These are phyloP conservation scores for Trichoderma sp. DNA, from an alignment of 2,329 filamentous ascomycete species.

Conservation along the genomic window DNA sequence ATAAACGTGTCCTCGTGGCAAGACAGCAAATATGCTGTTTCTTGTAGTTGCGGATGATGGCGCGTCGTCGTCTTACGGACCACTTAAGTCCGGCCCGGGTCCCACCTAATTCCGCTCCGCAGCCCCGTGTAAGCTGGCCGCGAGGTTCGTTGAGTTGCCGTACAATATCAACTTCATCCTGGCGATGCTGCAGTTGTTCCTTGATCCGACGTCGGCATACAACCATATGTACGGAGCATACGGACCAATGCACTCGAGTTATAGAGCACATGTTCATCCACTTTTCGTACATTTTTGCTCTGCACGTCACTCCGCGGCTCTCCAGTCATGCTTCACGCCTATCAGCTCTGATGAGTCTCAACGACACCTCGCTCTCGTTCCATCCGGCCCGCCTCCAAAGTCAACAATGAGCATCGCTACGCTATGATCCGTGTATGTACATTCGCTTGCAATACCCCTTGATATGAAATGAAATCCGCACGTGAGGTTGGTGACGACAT, in stretches of 20 bases:
- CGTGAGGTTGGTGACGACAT: constrained; percentile 3
- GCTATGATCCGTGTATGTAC: constrained; percentile 25
- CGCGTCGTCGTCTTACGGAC: neutral
- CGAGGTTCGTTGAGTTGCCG: neutral
- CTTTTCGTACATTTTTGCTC: neutral
- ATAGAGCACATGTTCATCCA: too few species aligned
- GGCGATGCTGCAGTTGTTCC: neutral
- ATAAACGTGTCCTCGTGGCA: neutral
- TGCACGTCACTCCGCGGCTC: too few species aligned
- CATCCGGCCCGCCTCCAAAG: neutral
- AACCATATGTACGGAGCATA: too few species aligned
- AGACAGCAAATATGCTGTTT: too few species aligned
- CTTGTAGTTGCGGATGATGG: neutral
- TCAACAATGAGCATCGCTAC: constrained; percentile 21
- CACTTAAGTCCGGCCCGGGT: constrained; percentile 5
- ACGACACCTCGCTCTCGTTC: neutral
- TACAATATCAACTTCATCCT: neutral
- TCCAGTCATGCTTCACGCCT: neutral
- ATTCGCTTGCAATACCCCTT: constrained; percentile 17
- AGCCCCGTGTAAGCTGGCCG: neutral
- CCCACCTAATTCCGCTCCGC: constrained; percentile 14
- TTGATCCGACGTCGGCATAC: too few species aligned
- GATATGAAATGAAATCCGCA: constrained; percentile 5
- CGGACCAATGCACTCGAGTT: too few species aligned
- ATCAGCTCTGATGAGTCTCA: neutral